Evolutionary conservation across 2,329 filamentous ascomycete species (phyloP).

Genomic region (Whalleya microplaca): DNA sequence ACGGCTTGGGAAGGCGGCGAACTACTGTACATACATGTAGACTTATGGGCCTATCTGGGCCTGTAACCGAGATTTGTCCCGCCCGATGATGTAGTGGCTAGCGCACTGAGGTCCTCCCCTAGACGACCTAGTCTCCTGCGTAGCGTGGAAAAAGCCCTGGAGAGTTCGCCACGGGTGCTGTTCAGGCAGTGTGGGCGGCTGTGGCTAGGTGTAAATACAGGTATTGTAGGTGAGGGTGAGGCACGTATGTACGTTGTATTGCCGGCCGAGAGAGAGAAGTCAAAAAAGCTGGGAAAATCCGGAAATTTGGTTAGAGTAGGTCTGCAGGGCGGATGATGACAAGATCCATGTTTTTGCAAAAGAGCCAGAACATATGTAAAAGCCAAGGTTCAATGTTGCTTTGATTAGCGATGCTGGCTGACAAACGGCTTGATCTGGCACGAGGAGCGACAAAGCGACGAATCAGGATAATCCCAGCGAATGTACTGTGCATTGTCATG

Average conservation of each 20-base stretch:
- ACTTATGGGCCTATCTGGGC: slow-evolving; percentile 19
- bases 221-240: not conserved
- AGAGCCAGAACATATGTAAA: not conserved
- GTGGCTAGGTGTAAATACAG: not conserved
- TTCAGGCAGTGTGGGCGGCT: not conserved
- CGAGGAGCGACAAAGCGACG: slow-evolving; percentile 28
- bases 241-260: not conserved
- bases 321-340: not conserved
- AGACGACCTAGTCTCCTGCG: not conserved
- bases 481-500: slow-evolving; percentile 3
- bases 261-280: not conserved
- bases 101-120: slow-evolving; percentile 12
- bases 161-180: not conserved
- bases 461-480: slow-evolving; percentile 16
- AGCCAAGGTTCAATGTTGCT: not conserved
- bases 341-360: not conserved
- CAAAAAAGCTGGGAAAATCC: not conserved
- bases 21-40: slow-evolving; percentile 22
- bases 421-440: slow-evolving; percentile 28
- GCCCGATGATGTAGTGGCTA: slow-evolving; percentile 29
- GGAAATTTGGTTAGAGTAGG: not conserved
- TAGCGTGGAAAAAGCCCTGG: not conserved
- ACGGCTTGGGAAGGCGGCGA: slow-evolving; percentile 19
- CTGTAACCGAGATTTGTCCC: slow-evolving; percentile 26
- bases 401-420: slow-evolving; percentile 3